phyloP scores from a whole-genome alignment of 495 filamentous ascomycete genomes.

The Xylaria intraflava region DNA sequence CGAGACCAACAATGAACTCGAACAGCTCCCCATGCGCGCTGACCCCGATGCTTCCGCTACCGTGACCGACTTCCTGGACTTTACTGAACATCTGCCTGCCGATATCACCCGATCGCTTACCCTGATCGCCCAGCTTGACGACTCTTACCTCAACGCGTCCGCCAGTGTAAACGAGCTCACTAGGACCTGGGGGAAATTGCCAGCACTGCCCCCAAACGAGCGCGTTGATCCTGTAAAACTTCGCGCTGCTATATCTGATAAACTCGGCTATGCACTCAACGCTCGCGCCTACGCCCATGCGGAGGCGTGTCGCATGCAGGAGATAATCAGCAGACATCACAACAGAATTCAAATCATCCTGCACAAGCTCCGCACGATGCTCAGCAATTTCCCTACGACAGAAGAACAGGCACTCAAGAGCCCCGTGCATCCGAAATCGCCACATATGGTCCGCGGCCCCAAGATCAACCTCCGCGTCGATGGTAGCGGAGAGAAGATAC shows the following conservation, averaged over 20 bases:
- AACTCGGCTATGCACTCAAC: conserved; percentile 65
- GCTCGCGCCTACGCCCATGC: conserved; percentile 71
- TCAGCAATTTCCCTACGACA: conserved; percentile 43
- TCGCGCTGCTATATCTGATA: conserved; percentile 68
- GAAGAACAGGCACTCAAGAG: conserved; percentile 53
- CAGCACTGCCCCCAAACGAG: conserved; percentile 47
- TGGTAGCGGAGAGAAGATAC: conserved; percentile 38
- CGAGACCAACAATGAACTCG: conserved; percentile 24
- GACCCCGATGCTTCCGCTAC: conserved; percentile 94
- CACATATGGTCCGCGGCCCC: conserved; percentile 50
- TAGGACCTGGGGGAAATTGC: conserved; percentile 65
- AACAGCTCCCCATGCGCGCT: conserved; percentile 36
- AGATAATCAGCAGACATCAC: conserved; percentile 70
- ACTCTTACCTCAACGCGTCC: conserved; percentile 59
- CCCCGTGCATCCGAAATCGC: conserved; percentile 42
- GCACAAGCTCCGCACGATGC: conserved; percentile 72
- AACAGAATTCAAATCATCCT: conserved; percentile 70
- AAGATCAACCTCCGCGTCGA: conserved; percentile 63
- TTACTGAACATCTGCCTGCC: conserved; percentile 91
- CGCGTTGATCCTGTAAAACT: conserved; percentile 44
- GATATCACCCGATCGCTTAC: conserved; percentile 87
- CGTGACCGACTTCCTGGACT: conserved; percentile 92
- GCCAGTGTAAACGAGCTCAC: conserved; percentile 65
- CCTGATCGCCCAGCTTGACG: conserved; percentile 76
- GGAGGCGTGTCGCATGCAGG: conserved; percentile 74